Conservation (phyloP, 441 rosid genomes). For the Isatis lusitanica region DNA sequence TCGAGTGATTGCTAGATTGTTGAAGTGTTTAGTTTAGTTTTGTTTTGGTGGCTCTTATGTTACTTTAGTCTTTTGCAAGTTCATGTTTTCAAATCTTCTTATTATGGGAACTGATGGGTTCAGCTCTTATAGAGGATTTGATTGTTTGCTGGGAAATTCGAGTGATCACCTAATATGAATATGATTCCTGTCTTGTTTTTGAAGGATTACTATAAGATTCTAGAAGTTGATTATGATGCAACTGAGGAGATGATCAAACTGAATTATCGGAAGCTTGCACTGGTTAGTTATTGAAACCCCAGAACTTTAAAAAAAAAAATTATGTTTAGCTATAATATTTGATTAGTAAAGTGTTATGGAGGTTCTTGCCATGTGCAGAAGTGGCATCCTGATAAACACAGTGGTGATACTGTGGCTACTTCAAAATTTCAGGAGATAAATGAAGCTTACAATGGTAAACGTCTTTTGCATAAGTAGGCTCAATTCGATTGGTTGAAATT, state of each 20-base stretch:
- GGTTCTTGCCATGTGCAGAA: constrained; percentile 41
- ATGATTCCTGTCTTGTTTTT: not conserved
- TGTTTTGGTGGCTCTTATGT: too few species aligned
- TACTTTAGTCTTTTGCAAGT: too few species aligned
- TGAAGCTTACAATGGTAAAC: constrained; percentile 70
- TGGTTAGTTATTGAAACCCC: constrained; percentile 44
- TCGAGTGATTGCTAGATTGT: not conserved
- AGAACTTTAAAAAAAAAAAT: not conserved
- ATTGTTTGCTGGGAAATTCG: not conserved
- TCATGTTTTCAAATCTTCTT: not conserved
- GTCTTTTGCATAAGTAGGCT: not conserved
- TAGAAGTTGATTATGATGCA: constrained; percentile 81
- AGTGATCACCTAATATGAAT: not conserved
- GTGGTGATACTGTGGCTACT: constrained; percentile 62
- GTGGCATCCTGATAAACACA: constrained; percentile 89
- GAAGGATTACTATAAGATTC: constrained; percentile 76
- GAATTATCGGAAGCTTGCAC: constrained; percentile 71
- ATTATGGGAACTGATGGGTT: not conserved
- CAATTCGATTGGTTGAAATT: not conserved
- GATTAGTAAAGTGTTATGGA: constrained; percentile 8
- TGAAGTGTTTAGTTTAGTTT: too few species aligned
- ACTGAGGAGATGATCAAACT: constrained; percentile 67
- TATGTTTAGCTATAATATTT: not conserved
- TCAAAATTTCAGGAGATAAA: constrained; percentile 77
- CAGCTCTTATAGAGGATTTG: not conserved